A percentile compares a stretch with the other conserved stretches of the same genome.
phyloP scores from a whole-genome alignment of 129 eudicot genomes.

The Lactuca saligna region DNA sequence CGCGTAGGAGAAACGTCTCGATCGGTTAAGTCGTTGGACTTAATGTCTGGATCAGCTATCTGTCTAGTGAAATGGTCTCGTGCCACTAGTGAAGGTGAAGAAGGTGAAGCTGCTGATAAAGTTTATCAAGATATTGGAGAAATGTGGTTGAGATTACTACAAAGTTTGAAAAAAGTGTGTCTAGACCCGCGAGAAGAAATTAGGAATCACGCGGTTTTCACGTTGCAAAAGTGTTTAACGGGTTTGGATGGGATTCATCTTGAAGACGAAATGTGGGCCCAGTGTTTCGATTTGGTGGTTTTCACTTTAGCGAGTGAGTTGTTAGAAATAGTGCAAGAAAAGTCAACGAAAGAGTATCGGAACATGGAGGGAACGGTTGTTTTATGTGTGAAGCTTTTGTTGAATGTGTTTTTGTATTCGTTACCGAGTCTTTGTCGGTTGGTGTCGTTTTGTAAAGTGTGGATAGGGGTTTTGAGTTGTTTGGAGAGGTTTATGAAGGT shows the following conservation, averaged over 20 bases:
- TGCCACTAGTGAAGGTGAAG: conserved; percentile 56
- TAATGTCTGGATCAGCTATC: conserved; percentile 60
- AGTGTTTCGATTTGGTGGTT: conserved; percentile 61
- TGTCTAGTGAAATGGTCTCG: conserved; percentile 56
- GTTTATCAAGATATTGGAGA: conserved; percentile 63
- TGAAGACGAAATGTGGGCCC: conserved; percentile 54
- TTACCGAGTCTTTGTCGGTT: conserved; percentile 40
- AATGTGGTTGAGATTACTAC: conserved; percentile 76
- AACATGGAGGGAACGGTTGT: conserved; percentile 60
- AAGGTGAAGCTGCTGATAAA: conserved; percentile 40
- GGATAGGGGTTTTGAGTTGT: conserved; percentile 57
- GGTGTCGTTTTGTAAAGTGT: conserved; percentile 51
- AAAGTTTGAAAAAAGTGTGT: conserved; percentile 55
- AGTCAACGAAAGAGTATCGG: conserved; percentile 56
- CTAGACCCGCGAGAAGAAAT: conserved; percentile 67
- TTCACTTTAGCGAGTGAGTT: conserved; percentile 56
- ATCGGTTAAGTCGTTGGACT: conserved; percentile 53
- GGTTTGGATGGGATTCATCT: conserved; percentile 47
- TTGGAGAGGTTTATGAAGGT: conserved; percentile 62
- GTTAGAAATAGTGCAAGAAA: conserved; percentile 52
- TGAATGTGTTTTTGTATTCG: conserved; percentile 46
- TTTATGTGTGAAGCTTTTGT: conserved; percentile 51
- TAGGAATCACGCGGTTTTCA: conserved; percentile 57
- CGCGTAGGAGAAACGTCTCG: conserved; percentile 49
- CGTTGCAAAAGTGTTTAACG: conserved; percentile 53